phyloP scores from a whole-genome alignment of 2,329 filamentous ascomycete genomes.

The Xylariaceae sp. region DNA sequence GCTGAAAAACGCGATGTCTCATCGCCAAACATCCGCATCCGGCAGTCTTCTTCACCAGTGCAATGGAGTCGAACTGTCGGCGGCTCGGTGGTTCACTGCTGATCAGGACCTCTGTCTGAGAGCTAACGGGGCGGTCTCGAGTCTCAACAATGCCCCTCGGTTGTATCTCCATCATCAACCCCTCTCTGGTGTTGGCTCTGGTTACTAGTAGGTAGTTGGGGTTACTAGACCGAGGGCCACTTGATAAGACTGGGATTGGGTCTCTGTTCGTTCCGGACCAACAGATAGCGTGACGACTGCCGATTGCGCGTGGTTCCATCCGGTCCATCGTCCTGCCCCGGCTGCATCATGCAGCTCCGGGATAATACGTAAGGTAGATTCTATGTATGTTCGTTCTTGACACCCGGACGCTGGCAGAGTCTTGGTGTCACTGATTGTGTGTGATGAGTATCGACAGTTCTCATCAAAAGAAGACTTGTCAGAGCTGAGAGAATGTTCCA shows the following conservation, averaged over 20 bases:
- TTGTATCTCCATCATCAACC: too few relatives aligned
- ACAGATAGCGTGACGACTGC: slow-evolving; percentile 14
- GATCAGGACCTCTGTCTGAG: too few relatives aligned
- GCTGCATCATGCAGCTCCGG: slow-evolving; percentile 8
- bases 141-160: too few relatives aligned
- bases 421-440: too few relatives aligned
- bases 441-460: too few relatives aligned
- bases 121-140: too few relatives aligned
- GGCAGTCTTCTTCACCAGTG: too few relatives aligned
- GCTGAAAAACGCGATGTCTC: slow-evolving; percentile 7
- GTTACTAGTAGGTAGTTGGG: slow-evolving; percentile 13
- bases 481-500: too few relatives aligned
- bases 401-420: too few relatives aligned
- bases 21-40: slow-evolving; percentile 11
- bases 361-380: not conserved
- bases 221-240: not conserved
- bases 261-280: not conserved
- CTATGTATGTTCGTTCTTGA: not conserved
- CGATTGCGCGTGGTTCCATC: slow-evolving; percentile 7
- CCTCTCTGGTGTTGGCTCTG: too few relatives aligned
- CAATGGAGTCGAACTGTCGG: not conserved
- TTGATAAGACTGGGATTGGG: slow-evolving; percentile 2
- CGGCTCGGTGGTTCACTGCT: not conserved
- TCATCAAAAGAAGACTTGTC: too few relatives aligned
- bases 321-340: not conserved